A percentile compares a stretch with the other conserved stretches of the same genome.
Conservation (phyloP, 768 basidiomycete species). For the Tricholoma saponaceum region DNA sequence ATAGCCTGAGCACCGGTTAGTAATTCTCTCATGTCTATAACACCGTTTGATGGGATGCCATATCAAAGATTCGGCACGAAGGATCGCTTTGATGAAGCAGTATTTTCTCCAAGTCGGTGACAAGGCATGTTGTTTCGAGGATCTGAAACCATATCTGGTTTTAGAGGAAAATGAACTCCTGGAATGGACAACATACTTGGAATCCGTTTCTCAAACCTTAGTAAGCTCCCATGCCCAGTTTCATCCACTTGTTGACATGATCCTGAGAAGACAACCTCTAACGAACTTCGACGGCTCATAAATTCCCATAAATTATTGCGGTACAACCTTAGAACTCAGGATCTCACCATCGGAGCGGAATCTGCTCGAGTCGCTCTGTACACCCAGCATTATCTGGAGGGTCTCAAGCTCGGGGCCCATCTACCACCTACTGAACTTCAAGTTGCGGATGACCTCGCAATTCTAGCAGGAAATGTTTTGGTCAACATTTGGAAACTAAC, state of each 20-base stretch:
- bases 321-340: constrained; percentile 43
- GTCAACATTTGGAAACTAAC: constrained; percentile 61
- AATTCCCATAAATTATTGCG: constrained; percentile 77
- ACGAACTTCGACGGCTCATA: constrained; percentile 62
- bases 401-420: constrained; percentile 59
- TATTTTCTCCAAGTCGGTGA: constrained; percentile 75
- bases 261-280: constrained; percentile 39
- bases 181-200: constrained; percentile 53
- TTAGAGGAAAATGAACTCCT: constrained; percentile 43
- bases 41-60: background rate
- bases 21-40: constrained; percentile 1
- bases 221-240: constrained; percentile 30
- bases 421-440: constrained; percentile 79
- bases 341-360: constrained; percentile 58
- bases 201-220: constrained; percentile 40
- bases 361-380: constrained; percentile 46
- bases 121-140: constrained; percentile 87
- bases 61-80: constrained; percentile 36
- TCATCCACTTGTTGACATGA: constrained; percentile 1
- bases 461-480: constrained; percentile 67
- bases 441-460: constrained; percentile 79
- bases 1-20: constrained; percentile 47
- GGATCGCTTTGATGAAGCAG: constrained; percentile 49
- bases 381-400: constrained; percentile 58
- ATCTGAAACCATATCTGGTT: constrained; percentile 63